These are phyloP conservation scores for Coniochaeta sp. DNA, from an alignment of 2,329 filamentous ascomycete genomes.

Conservation along the genomic window DNA sequence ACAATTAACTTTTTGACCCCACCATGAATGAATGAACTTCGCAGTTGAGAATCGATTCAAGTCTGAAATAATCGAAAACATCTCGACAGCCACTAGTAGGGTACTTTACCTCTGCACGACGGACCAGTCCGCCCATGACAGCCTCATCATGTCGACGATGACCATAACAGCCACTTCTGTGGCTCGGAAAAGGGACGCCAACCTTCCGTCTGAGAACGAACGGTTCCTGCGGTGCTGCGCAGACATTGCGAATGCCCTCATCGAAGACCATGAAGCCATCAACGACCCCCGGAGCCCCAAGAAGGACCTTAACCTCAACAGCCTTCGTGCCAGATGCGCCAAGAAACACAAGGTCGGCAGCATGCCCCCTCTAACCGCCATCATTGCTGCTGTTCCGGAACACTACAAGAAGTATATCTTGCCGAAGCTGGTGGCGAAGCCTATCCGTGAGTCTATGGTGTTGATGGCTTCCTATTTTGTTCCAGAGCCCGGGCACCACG, in stretches of 20 bases:
- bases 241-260: constrained; percentile 87
- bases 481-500: not conserved
- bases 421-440: constrained; percentile 93
- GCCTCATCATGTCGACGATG: constrained; percentile 20
- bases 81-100: no score
- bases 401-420: constrained; percentile 99
- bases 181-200: constrained; percentile 62
- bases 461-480: not conserved
- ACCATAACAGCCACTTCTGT: constrained; percentile 56
- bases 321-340: constrained; percentile 74
- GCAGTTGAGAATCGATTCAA: not conserved
- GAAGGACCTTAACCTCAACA: constrained; percentile 90
- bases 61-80: no score
- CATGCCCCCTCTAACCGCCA: constrained; percentile 88
- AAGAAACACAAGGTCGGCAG: constrained; percentile 88
- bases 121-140: not conserved
- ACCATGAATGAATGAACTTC: not conserved
- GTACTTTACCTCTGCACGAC: not conserved
- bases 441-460: constrained; percentile 60
- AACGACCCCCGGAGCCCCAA: constrained; percentile 65
- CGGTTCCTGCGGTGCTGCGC: constrained; percentile 90
- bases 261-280: constrained; percentile 85
- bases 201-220: constrained; percentile 87
- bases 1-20: not conserved
- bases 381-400: constrained; percentile 97